phyloP scores from a whole-genome alignment of 1,139 yeast genomes.

The Nakaseomyces uthaithaninus region DNA sequence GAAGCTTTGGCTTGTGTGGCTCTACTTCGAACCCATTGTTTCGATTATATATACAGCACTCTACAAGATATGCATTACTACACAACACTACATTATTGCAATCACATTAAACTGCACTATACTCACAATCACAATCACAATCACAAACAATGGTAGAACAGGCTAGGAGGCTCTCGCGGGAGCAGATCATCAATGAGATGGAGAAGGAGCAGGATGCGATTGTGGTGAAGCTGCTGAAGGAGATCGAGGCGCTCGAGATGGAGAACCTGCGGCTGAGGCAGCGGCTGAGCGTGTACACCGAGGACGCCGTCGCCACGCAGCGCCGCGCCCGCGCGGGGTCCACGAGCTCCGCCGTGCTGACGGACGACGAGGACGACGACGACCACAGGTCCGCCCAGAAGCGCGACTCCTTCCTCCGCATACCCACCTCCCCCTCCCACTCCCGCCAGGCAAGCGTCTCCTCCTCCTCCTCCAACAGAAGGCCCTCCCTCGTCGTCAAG shows the following conservation, averaged over 20 bases:
- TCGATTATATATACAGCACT: too few species aligned
- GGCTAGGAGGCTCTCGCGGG: conserved; percentile 27
- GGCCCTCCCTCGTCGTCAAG: conserved; percentile 4
- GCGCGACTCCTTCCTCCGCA: conserved; percentile 1
- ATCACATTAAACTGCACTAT: background rate
- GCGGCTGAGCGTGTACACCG: background rate
- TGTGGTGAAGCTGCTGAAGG: conserved; percentile 49
- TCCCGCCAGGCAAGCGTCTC: conserved; percentile 5
- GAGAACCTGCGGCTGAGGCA: conserved; percentile 35
- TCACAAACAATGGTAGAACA: background rate
- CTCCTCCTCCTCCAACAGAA: conserved; percentile 4
- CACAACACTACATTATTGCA: background rate
- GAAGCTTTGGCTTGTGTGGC: too few species aligned
- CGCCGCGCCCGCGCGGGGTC: background rate
- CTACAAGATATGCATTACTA: too few species aligned
- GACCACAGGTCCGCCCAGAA: background rate
- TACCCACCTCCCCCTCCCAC: conserved; percentile 5
- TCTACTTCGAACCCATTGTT: too few species aligned
- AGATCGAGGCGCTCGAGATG: conserved; percentile 43
- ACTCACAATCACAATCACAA: too few species aligned
- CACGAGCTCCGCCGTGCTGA: conserved; percentile 3
- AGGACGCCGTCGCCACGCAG: background rate
- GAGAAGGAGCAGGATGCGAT: conserved; percentile 62
- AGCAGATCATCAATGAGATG: conserved; percentile 51
- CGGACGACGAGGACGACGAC: conserved; percentile 4